Evolutionary conservation across 192 early-diverging fungal species (phyloP), one percentile per base, ranked within the genome.

Genomic region (Backusella psychrophila): DNA sequence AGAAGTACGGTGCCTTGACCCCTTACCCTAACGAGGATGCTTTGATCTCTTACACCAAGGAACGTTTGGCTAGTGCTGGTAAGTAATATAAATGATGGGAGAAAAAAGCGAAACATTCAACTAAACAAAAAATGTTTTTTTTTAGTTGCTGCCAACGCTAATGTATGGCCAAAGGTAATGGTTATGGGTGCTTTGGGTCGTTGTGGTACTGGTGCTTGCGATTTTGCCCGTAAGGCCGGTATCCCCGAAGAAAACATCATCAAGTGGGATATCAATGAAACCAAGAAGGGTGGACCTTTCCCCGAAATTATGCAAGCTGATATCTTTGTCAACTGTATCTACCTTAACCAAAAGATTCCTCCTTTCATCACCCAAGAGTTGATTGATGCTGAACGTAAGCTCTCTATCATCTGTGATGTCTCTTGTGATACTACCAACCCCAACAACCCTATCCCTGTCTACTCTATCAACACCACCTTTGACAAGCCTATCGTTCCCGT

Each of bases 301-400:
- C 82, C 83, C 41, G 93, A 97, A 83, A 98, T 99, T 70, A 83
- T 94, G 78, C 86, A 91, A 41, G 81, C 86, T 42, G 96, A 99
- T 81, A 93, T 98, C 78, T 99, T 99, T 86, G 91, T 99, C 92
- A 99, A 99, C 90, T 99, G 95, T 88, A 99, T 99, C 87, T 99
- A 99, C 80, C 90, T 99, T 72, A 93, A 89, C 80, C 83, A 91
- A 49, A 88, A 91, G 80, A 99, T 99, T 75, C 96, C 96, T 69
- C 96, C 97, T 36, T 99, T 99, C 82, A 78, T 99, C 80, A 97
- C 95, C 29, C 89, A 87, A 73, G 90, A 93, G 66, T 88, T 91
- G 89, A 83, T 96, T 66, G 90, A 93, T 75, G 78, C 74, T 66
- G 83, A 88, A 44, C 89, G 96, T 69, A 87, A 87, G 56, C 77